Evolutionary conservation across 2,329 filamentous ascomycete genomes (phyloP).

Genomic region (Bipolaris bicolor): DNA sequence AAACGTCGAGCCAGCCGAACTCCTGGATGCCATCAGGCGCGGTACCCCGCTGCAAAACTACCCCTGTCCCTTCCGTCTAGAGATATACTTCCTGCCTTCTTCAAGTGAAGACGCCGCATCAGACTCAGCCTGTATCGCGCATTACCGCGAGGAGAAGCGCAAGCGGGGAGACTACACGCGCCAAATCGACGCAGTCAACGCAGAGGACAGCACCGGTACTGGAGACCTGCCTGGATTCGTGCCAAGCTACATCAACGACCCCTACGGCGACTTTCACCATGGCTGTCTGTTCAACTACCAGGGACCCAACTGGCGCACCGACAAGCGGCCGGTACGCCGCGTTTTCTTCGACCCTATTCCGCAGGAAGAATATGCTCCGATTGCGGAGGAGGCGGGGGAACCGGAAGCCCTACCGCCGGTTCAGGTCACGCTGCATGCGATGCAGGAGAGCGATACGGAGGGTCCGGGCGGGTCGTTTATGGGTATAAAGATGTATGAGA

Average conservation of each 20-base stretch:
- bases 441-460: background rate
- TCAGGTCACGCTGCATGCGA: background rate
- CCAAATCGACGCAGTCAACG: background rate
- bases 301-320: background rate
- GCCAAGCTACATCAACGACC: background rate
- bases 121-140: background rate
- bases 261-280: background rate
- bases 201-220: background rate
- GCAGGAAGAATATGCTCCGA: background rate
- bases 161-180: background rate
- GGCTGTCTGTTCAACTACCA: background rate
- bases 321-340: background rate
- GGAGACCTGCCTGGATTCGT: background rate
- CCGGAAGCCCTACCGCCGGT: background rate
- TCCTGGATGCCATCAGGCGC: conserved; percentile 5
- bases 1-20: conserved; percentile 14
- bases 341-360: background rate
- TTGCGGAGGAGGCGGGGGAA: background rate
- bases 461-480: background rate
- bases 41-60: background rate
- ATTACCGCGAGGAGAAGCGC: conserved; percentile 3
- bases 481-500: background rate
- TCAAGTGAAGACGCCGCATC: background rate
- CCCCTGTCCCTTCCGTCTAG: background rate
- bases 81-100: background rate